phyloP scores from a whole-genome alignment of 2,329 filamentous ascomycete species.

The Aspergillus sojae region DNA sequence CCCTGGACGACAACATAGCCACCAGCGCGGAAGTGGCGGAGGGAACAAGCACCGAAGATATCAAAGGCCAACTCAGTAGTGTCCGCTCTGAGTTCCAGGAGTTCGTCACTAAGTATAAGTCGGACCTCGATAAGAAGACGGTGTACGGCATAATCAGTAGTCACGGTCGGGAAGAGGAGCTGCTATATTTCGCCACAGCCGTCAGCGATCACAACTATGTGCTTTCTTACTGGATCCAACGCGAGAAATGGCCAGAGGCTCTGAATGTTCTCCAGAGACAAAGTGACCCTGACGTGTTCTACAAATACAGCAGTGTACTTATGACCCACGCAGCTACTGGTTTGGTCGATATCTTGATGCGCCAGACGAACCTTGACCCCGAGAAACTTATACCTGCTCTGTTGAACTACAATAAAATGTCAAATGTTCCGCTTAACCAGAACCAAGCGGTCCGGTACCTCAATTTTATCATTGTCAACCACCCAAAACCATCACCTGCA shows the following conservation, averaged over 20 bases:
- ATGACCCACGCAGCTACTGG: constrained; percentile 86
- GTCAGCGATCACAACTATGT: constrained; percentile 94
- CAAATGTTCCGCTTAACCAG: constrained; percentile 66
- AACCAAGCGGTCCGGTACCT: constrained; percentile 96
- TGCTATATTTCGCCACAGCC: constrained; percentile 86
- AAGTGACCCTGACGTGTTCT: constrained; percentile 89
- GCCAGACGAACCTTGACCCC: constrained; percentile 81
- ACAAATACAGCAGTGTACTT: constrained; percentile 94
- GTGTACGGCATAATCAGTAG: constrained; percentile 95
- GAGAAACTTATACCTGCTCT: constrained; percentile 90
- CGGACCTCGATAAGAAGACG: constrained; percentile 85
- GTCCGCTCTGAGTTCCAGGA: constrained; percentile 82
- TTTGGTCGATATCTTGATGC: constrained; percentile 92
- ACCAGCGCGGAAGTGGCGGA: constrained; percentile 82
- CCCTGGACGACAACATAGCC: constrained; percentile 89
- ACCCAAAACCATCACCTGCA: constrained; percentile 75
- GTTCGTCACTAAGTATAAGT: constrained; percentile 82
- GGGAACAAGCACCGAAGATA: constrained; percentile 67
- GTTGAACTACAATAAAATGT: constrained; percentile 83
- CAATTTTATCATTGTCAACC: constrained; percentile 85
- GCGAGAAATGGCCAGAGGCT: constrained; percentile 87
- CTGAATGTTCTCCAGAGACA: constrained; percentile 89
- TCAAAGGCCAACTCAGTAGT: constrained; percentile 67
- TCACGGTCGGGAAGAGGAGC: constrained; percentile 89
- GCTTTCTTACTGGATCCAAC: constrained; percentile 93